Evolutionary conservation across 768 basidiomycete species (phyloP).

Genomic region (Gloeopeniophorella convolvens): DNA sequence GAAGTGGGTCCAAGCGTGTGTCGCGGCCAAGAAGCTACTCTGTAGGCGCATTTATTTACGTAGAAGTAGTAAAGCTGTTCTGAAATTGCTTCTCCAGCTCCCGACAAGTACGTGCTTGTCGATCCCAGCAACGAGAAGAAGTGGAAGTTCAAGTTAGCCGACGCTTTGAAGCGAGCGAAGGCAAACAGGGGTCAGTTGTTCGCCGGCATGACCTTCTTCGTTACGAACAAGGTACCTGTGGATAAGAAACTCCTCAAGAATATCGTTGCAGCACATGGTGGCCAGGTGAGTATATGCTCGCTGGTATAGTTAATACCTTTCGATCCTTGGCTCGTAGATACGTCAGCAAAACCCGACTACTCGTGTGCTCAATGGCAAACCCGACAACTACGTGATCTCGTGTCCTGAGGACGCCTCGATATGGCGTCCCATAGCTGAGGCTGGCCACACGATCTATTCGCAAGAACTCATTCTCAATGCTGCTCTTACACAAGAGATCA

Average conservation of each 20-base stretch:
- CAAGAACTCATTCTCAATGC: conserved; percentile 61
- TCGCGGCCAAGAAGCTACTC: conserved; percentile 49
- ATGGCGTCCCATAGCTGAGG: conserved; percentile 55
- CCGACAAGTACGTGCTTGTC: conserved; percentile 48
- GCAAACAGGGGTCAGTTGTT: conserved; percentile 49
- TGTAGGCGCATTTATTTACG: conserved; percentile 41
- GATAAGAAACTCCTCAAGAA: conserved; percentile 58
- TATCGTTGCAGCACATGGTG: conserved; percentile 65
- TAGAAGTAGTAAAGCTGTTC: too few species aligned
- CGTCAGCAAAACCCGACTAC: conserved; percentile 45
- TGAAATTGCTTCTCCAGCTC: conserved; percentile 39
- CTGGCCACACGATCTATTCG: conserved; percentile 53
- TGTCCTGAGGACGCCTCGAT: conserved; percentile 54
- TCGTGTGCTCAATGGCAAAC: conserved; percentile 45
- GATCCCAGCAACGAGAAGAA: conserved; percentile 62
- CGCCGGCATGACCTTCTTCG: conserved; percentile 60
- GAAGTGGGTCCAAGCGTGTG: conserved; percentile 62
- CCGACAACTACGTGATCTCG: conserved; percentile 56
- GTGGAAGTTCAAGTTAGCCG: conserved; percentile 55
- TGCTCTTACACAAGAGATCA: conserved; percentile 59
- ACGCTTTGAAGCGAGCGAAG: conserved; percentile 56
- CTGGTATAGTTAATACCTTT: too few species aligned
- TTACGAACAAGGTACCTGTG: conserved; percentile 59
- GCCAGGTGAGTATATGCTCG: conserved; percentile 56
- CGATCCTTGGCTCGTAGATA: conserved; percentile 30